Base-by-base conservation (phyloP, 208 protist genomes). In the Acanthamoeba comandoni region DNA sequence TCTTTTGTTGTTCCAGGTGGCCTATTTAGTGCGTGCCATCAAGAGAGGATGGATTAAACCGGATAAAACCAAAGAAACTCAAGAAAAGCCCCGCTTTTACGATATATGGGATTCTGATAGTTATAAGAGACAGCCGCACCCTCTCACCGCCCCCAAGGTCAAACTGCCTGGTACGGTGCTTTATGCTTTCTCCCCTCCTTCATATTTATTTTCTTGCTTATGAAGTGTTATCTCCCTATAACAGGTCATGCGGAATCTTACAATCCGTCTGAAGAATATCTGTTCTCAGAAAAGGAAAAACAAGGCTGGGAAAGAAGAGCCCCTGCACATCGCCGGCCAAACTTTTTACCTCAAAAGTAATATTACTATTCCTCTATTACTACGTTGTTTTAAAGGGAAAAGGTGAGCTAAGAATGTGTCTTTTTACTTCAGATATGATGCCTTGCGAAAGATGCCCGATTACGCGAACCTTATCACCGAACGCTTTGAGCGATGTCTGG, bases 401-500 rank as follows among this genome's bases (percentile, higher is more conserved):
- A 43, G 5, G 35, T 43, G 35, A 43, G 5, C 70, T 89, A 26
- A 24, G 3, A n/a, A 91, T 91, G 5, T 58, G 5, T 29, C 26
- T 3, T 3, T 82, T 31, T 90, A 5, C 26, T 80, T 90, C 35
- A 94, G 91, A 57, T 99, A 98, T 93, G 95, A 96, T 58, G 93
- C 94, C 62, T 94, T 99, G 9, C 96, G 97, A 35, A 95, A 98
- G 75, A 97, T 99, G 5, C 98, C 98, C 13, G 97, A 96, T 35
- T 99, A 99, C 93, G 92, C 96, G 48, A 93, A 98, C 60, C 97
- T 98, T 15, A 96, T 99, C 70, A 95, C 98, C 91, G 99, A 99
- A 91, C 96, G 98, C 35, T 99, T 99, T 91, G 98, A 99, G 93
- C 96, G 99, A 43, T 99, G 99, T 94, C 96, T 99, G 17, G 98